Percentiles rank a stretch among this genome's conserved stretches.
phyloP scores from a whole-genome alignment of 352 stramenopile genomes.

The Sclerospora graminicola region DNA sequence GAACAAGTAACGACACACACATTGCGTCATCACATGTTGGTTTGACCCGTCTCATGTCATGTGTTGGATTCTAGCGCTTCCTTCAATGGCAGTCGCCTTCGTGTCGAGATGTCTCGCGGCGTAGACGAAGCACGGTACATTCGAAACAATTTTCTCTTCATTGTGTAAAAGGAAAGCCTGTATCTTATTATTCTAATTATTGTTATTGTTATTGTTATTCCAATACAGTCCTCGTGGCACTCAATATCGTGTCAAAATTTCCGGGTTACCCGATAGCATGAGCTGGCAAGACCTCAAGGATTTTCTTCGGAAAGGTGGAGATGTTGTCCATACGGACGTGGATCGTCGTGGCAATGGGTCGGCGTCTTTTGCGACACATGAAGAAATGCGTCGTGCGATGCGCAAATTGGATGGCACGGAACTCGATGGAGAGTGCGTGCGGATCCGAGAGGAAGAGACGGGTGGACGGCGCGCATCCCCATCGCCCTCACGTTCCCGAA shows the following conservation, averaged over 20 bases:
- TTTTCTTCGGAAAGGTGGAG: constrained; percentile 41
- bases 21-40: not conserved
- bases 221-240: constrained; percentile 29
- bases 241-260: constrained; percentile 42
- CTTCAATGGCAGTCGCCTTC: constrained; percentile 29
- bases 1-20: constrained; percentile 28
- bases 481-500: constrained; percentile 16
- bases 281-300: constrained; percentile 63
- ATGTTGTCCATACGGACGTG: constrained; percentile 58
- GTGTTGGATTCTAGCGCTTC: constrained; percentile 3
- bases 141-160: not conserved
- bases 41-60: not conserved
- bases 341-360: constrained; percentile 50
- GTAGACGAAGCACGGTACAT: constrained; percentile 12
- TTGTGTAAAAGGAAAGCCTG: not conserved
- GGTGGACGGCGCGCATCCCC: constrained; percentile 3
- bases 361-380: constrained; percentile 49
- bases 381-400: constrained; percentile 51
- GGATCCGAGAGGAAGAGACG: constrained; percentile 25
- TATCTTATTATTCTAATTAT: not conserved
- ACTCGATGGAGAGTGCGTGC: constrained; percentile 36
- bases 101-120: constrained; percentile 44
- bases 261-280: constrained; percentile 28
- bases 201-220: not conserved
- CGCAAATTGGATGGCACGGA: constrained; percentile 36